Conservation (phyloP, 1,139 yeast genomes). For the Scheffersomyces lignicola region DNA sequence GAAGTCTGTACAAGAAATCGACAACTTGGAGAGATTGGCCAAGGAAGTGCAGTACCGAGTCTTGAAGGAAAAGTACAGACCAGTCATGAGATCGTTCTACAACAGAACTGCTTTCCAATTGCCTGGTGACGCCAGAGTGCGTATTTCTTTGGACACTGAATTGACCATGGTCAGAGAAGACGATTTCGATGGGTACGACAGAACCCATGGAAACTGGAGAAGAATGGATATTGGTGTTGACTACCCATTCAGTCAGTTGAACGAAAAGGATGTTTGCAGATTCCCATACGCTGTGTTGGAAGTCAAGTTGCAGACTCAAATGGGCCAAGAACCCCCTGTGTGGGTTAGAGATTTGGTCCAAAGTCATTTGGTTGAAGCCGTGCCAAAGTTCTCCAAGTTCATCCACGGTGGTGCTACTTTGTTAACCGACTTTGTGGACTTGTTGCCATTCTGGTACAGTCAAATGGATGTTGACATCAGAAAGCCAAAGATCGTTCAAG, state of each 20-base stretch:
- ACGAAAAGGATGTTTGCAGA: slow-evolving; percentile 81
- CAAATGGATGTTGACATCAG: slow-evolving; percentile 96
- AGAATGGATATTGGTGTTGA: slow-evolving; percentile 98
- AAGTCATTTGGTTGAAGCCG: slow-evolving; percentile 94
- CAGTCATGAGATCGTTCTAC: slow-evolving; percentile 93
- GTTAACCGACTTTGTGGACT: slow-evolving; percentile 74
- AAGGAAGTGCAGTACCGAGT: slow-evolving; percentile 90
- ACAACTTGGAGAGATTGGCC: slow-evolving; percentile 87
- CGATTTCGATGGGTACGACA: slow-evolving; percentile 87
- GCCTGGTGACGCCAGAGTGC: slow-evolving; percentile 98
- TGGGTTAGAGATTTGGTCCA: slow-evolving; percentile 94
- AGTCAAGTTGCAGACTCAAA: slow-evolving; percentile 93
- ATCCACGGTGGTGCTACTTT: slow-evolving; percentile 93
- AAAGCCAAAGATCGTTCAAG: slow-evolving; percentile 73
- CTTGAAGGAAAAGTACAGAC: slow-evolving; percentile 79
- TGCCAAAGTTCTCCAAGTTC: slow-evolving; percentile 94
- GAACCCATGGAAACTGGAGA: slow-evolving; percentile 95
- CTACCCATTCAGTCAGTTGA: slow-evolving; percentile 86
- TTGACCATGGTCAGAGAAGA: slow-evolving; percentile 96
- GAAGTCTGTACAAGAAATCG: slow-evolving; percentile 83
- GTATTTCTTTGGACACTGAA: slow-evolving; percentile 96
- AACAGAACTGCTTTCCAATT: slow-evolving; percentile 98
- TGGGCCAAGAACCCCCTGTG: slow-evolving; percentile 97
- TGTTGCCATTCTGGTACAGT: slow-evolving; percentile 97
- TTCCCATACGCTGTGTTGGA: slow-evolving; percentile 97